Base-by-base conservation (phyloP, 192 early-diverging fungal species). In the Allomyces arbusculus region DNA sequence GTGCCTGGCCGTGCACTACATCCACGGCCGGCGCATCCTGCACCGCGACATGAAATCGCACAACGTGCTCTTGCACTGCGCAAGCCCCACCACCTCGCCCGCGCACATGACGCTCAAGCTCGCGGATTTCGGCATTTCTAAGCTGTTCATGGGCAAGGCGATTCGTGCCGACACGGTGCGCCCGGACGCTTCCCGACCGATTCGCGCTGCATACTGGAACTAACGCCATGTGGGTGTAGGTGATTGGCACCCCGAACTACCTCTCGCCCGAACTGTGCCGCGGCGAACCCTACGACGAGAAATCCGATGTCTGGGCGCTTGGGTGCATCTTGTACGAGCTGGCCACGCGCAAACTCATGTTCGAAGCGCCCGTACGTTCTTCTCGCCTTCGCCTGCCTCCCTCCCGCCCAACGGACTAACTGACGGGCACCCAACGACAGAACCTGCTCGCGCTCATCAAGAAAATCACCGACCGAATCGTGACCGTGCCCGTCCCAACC, bases 1-100 rank as follows among this genome's bases (percentile, higher is more conserved):
- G 23, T 40, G 10, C 11, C 40, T 65, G 6, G 64, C 64, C 20
- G 28, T 65, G 4, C 64, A 65, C 23, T 44, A 65, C 40, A 65
- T 65, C 28, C 64, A 65, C 44, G 26, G 20, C 64, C 64, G 28
- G 33, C 20, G 20, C 12, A 65, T 65, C 12, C 20, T 65, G 23
- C 64, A 65, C 64, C 64, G 64, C n/a, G 64, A 65, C 44, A 14
- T 65, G 14, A 65, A 65, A 22, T 26, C 64, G 23, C 26, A 65
- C 23, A 65, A 65, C 22, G 44, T 65, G 23, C 44, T 65, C 16
- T 6, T 65, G 12, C 44, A 58, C 16, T 20, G 20, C 12, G 16
- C 50, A 3, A 58, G 50, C 16, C 12, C 16, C 50, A 20, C 16
- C 50, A 58, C 50, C 2, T 58, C 20, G 50, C 50, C 50, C 2